A percentile compares a stretch with the other conserved stretches of the same genome.
Conservation (phyloP, 2,329 filamentous ascomycete genomes). For the Fusarium liriodendri region DNA sequence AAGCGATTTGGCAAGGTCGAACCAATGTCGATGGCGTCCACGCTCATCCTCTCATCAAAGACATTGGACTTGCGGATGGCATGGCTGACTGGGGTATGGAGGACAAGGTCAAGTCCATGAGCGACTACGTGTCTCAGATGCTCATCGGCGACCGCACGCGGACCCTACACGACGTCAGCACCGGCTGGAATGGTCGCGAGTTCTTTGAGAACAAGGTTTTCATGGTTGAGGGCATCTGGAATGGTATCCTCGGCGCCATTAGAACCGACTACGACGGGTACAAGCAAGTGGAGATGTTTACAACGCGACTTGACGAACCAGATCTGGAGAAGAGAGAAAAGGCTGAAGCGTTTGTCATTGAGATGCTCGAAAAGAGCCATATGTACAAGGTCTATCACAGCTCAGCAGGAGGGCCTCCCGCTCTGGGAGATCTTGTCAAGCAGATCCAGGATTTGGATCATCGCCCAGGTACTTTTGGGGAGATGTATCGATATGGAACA, state of each 20-base stretch:
- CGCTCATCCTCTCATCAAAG: slow-evolving; percentile 42
- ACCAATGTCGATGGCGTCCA: slow-evolving; percentile 50
- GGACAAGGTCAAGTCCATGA: slow-evolving; percentile 44
- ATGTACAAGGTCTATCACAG: slow-evolving; percentile 54
- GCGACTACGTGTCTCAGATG: slow-evolving; percentile 53
- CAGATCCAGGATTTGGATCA: slow-evolving; percentile 43
- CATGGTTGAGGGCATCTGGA: slow-evolving; percentile 46
- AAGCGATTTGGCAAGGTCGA: slow-evolving; percentile 49
- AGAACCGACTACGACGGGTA: slow-evolving; percentile 43
- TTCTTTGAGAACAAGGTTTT: slow-evolving; percentile 49
- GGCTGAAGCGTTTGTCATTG: slow-evolving; percentile 48
- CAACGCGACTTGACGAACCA: slow-evolving; percentile 47
- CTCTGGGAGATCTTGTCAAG: slow-evolving; percentile 49
- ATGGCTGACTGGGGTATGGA: slow-evolving; percentile 27
- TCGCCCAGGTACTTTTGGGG: slow-evolving; percentile 49
- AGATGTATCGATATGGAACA: slow-evolving; percentile 50
- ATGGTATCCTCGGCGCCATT: slow-evolving; percentile 48
- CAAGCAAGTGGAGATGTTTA: slow-evolving; percentile 47
- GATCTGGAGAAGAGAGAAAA: slow-evolving; percentile 39
- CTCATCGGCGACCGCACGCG: slow-evolving; percentile 49
- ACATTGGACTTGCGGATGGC: slow-evolving; percentile 48
- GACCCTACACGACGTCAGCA: slow-evolving; percentile 46
- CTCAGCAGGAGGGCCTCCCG: slow-evolving; percentile 44
- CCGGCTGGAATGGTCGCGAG: slow-evolving; percentile 47
- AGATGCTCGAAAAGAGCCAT: slow-evolving; percentile 48